Evolutionary conservation across 805 yeast species (phyloP).

Genomic region (Komagataella populi): DNA sequence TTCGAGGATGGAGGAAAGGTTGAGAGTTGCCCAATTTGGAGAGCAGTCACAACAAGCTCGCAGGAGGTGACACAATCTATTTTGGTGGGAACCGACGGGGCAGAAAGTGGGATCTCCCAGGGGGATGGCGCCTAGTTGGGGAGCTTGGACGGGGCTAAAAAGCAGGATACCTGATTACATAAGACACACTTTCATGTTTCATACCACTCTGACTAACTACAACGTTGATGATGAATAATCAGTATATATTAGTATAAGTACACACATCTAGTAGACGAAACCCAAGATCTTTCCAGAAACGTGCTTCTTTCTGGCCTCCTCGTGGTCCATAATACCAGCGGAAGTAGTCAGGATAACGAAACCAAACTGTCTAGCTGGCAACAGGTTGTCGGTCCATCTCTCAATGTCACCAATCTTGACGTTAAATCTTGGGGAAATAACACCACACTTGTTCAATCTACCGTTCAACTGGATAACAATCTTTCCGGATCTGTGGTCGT

Average conservation of each 20-base stretch:
- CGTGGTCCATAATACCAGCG: slow-evolving; percentile 99
- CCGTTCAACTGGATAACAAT: slow-evolving; percentile 95
- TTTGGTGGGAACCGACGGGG: neutral
- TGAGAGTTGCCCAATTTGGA: neutral
- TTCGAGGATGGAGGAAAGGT: neutral
- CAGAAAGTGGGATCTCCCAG: neutral
- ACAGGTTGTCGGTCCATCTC: slow-evolving; percentile 97
- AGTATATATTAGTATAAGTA: neutral
- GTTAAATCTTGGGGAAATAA: slow-evolving; percentile 97
- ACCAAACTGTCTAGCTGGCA: slow-evolving; percentile 99
- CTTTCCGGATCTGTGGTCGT: slow-evolving; percentile 99
- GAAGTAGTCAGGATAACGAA: slow-evolving; percentile 96
- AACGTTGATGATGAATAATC: neutral
- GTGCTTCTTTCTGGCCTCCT: slow-evolving; percentile 99
- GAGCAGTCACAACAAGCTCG: neutral
- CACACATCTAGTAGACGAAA: slow-evolving; percentile 67
- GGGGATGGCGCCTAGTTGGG: neutral
- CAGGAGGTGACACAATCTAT: neutral
- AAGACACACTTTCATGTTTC: too few species aligned
- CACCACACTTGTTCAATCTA: slow-evolving; percentile 98
- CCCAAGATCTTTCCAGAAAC: slow-evolving; percentile 99
- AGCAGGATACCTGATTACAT: too few species aligned
- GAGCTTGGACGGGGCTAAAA: too few species aligned
- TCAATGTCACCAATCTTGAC: slow-evolving; percentile 91
- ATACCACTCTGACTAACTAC: neutral